These are phyloP conservation scores for Hygrophorus pudorinus DNA, from an alignment of 768 basidiomycete species.

Conservation along the genomic window DNA sequence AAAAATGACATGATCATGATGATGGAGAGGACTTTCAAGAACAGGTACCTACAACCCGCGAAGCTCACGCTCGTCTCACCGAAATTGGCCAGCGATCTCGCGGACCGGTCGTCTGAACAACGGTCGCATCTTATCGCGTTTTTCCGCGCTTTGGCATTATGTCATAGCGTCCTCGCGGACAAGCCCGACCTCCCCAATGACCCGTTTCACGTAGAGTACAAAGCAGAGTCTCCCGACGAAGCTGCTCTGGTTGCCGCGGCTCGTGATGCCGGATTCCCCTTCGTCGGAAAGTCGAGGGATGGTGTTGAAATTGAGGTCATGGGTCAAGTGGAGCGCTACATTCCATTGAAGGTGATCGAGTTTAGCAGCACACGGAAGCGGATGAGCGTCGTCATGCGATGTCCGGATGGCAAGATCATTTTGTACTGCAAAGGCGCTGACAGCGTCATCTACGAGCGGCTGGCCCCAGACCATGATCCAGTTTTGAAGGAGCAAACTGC, in stretches of 20 bases:
- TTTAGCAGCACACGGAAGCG: slow-evolving; percentile 93
- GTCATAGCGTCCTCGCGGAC: slow-evolving; percentile 86
- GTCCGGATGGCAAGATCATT: slow-evolving; percentile 72
- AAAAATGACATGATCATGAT: slow-evolving; percentile 69
- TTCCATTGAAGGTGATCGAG: slow-evolving; percentile 72
- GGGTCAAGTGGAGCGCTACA: slow-evolving; percentile 79
- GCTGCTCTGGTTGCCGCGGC: slow-evolving; percentile 90
- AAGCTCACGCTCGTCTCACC: slow-evolving; percentile 86
- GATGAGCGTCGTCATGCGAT: slow-evolving; percentile 88
- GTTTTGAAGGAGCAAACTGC: slow-evolving; percentile 66
- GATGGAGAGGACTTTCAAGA: slow-evolving; percentile 78
- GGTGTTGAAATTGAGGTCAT: slow-evolving; percentile 83
- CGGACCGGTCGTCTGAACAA: slow-evolving; percentile 50
- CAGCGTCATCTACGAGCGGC: slow-evolving; percentile 83
- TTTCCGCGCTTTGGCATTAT: slow-evolving; percentile 91
- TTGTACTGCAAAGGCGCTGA: slow-evolving; percentile 98
- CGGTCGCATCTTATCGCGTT: slow-evolving; percentile 66
- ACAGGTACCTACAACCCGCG: slow-evolving; percentile 72
- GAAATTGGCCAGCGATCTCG: slow-evolving; percentile 69
- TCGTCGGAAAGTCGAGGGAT: slow-evolving; percentile 66
- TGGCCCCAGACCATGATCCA: slow-evolving; percentile 67
- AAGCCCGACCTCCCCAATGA: slow-evolving; percentile 48
- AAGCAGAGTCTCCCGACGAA: slow-evolving; percentile 95
- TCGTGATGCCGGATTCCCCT: slow-evolving; percentile 88
- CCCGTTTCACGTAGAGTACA: slow-evolving; percentile 71